These are phyloP conservation scores for Saururus chinensis DNA, from an alignment of 164 flowering plant genomes.

Conservation along the genomic window DNA sequence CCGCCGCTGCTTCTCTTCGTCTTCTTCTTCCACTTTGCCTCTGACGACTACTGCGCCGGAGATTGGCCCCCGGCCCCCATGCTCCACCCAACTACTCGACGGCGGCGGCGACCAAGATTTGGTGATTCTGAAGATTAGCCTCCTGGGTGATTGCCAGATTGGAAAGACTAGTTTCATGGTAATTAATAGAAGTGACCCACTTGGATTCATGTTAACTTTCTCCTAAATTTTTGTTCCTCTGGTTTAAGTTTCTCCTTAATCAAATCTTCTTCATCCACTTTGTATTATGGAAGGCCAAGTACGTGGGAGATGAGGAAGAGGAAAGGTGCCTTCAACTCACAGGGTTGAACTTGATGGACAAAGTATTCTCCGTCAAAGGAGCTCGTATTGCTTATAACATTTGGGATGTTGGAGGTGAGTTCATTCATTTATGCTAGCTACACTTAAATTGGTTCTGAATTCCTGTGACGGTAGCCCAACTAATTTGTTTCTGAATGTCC, in stretches of 20 bases:
- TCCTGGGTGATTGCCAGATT: constrained; percentile 86
- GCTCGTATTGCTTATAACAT: constrained; percentile 69
- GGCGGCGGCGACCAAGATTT: constrained; percentile 42
- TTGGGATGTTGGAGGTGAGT: constrained; percentile 91
- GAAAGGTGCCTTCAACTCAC: constrained; percentile 40
- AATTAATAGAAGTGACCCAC: not conserved
- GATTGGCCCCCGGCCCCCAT: not conserved
- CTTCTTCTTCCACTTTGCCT: not conserved
- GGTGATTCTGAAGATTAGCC: constrained; percentile 68
- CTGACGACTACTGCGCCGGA: not conserved
- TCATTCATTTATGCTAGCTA: not conserved
- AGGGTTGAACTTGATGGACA: constrained; percentile 76
- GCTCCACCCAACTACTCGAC: not conserved
- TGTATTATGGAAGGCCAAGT: constrained; percentile 41
- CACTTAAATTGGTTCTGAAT: not conserved
- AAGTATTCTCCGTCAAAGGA: constrained; percentile 43
- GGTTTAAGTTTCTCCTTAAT: not conserved
- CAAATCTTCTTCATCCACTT: not conserved
- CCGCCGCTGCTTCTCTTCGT: constrained; percentile 11
- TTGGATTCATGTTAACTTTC: not conserved
- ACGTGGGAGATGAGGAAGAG: constrained; percentile 71
- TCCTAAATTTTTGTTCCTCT: not conserved
- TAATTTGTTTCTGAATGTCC: not conserved
- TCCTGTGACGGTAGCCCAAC: no score
- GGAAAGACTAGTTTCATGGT: constrained; percentile 94